Conservation (phyloP, 176 grass and related monocot genomes). For the Oryza meyeriana region DNA sequence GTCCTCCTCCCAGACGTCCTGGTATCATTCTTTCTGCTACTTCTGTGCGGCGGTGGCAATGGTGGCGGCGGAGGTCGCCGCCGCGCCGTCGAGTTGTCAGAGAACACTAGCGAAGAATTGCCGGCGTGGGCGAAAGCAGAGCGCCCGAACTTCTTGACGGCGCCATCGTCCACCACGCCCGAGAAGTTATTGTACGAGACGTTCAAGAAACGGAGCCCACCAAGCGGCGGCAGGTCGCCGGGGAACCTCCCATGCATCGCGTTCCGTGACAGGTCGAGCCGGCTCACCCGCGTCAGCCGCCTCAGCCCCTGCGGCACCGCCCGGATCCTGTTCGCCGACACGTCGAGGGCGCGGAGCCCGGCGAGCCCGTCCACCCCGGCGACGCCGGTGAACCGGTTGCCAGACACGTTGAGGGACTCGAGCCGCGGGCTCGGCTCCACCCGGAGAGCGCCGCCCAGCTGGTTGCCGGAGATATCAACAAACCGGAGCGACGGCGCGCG, state of each 20-base stretch:
- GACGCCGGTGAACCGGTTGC: slow-evolving; percentile 73
- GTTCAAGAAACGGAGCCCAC: slow-evolving; percentile 41
- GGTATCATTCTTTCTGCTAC: neutral
- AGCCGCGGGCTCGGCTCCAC: slow-evolving; percentile 27
- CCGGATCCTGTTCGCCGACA: slow-evolving; percentile 57
- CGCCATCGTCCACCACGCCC: slow-evolving; percentile 38
- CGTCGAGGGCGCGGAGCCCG: slow-evolving; percentile 42
- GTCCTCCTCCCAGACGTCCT: neutral
- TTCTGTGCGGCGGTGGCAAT: neutral
- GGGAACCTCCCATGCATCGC: slow-evolving; percentile 65
- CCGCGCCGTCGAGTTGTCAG: neutral
- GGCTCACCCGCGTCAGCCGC: slow-evolving; percentile 25
- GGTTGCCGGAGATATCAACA: slow-evolving; percentile 70
- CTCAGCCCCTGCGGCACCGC: slow-evolving; percentile 49
- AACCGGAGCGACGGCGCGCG: slow-evolving; percentile 47
- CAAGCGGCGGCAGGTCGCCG: slow-evolving; percentile 54
- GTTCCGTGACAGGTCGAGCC: slow-evolving; percentile 67
- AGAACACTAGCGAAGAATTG: slow-evolving; percentile 38
- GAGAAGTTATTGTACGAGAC: slow-evolving; percentile 71
- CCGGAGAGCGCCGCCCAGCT: slow-evolving; percentile 69
- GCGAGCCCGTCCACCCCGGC: slow-evolving; percentile 36
- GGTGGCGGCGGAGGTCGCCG: neutral
- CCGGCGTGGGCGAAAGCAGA: slow-evolving; percentile 72
- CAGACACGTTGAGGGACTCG: slow-evolving; percentile 59
- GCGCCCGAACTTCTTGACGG: slow-evolving; percentile 54